Evolutionary conservation across 768 basidiomycete species (phyloP), one percentile per base, ranked within the genome.

Genomic region (Rhizopogon sp.): DNA sequence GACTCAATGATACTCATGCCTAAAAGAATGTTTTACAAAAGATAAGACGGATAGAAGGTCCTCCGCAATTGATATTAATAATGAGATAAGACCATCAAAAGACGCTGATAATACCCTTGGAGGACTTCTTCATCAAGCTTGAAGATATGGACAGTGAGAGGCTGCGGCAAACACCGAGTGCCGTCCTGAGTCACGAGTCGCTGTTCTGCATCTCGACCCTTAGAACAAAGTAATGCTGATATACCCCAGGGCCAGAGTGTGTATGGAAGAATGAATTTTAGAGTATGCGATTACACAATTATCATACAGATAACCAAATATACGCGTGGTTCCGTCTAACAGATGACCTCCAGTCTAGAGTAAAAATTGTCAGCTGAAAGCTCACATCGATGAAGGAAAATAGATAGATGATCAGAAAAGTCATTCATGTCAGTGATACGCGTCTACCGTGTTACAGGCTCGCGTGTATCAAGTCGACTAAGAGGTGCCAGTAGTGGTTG

Each of bases 401-500:
- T 29, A 57, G 52, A 41, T 10, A 43, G 58, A 57, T 55, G 61
- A 74, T 82, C 79, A 78, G 78, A 76, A 66, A 71, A 68, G 74
- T 74, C 75, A 83, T 84, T 83, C 68, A 91, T 90, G 88, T 89
- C 88, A 90, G 80, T 83, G 80, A 82, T 72, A 70, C 79, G 72
- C 73, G 72, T 70, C 64, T 65, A 71, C 65, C 56, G 9, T 64
- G 58, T 64, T 62, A 66, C 66, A 42, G 60, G 60, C 55, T 59
- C 60, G 53, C 67, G 69, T 68, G 76, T 62, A 74, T 70, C 82
- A 83, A 67, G 80, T 91, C 86, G 84, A 89, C 88, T 90, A 90
- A 90, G 88, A 91, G 89, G 88, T 90, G 87, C 89, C 88, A 91
- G 82, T 80, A 52, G 65, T 72, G 77, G 79, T 79, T 81, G 85